Evolutionary conservation across 495 filamentous ascomycete species (phyloP).

Genomic region (Tuber microsphaerosporum): DNA sequence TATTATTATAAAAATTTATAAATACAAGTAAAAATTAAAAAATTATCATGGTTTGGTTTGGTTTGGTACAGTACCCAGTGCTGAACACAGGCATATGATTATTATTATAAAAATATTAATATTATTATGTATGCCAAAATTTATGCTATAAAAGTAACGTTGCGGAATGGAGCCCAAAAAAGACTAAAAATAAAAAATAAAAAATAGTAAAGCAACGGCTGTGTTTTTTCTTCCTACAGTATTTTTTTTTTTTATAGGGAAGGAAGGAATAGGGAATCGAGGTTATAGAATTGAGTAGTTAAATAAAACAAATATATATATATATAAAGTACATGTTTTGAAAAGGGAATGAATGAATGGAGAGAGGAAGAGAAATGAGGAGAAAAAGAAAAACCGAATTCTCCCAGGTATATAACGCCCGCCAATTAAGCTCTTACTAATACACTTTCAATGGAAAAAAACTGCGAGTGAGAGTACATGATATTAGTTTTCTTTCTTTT

Average conservation of each 20-base stretch:
- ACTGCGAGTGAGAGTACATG: slow-evolving; percentile 4
- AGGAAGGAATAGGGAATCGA: not conserved
- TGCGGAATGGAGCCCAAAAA: too few species aligned
- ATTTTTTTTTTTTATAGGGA: not conserved
- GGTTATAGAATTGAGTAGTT: not conserved
- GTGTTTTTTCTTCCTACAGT: not conserved
- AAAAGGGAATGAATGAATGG: not conserved
- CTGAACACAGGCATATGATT: too few species aligned
- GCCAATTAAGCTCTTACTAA: not conserved
- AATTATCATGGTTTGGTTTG: too few species aligned
- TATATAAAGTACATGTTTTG: not conserved
- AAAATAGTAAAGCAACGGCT: not conserved
- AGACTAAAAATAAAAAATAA: too few species aligned
- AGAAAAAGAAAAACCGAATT: not conserved
- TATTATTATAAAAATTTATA: too few species aligned
- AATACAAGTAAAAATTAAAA: too few species aligned
- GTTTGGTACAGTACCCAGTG: too few species aligned
- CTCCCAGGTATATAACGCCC: not conserved
- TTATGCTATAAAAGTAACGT: too few species aligned
- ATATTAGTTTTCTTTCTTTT: not conserved
- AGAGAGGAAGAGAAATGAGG: not conserved
- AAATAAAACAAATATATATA: not conserved
- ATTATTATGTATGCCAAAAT: too few species aligned
- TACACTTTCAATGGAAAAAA: not conserved
- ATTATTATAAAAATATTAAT: too few species aligned